Evolutionary conservation across 257 asterid species (phyloP).

Genomic region (Datura wrightii): DNA sequence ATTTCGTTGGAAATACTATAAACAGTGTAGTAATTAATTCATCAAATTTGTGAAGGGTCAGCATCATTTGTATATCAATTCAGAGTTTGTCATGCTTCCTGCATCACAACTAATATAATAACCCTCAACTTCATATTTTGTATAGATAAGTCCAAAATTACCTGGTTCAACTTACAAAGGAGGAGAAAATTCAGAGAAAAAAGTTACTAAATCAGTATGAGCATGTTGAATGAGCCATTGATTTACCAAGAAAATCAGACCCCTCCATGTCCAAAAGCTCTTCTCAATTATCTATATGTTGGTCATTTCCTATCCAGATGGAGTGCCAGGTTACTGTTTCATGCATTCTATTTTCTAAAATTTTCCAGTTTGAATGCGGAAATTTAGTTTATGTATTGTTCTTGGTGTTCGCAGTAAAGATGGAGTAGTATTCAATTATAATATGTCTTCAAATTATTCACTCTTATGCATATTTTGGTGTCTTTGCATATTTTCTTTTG

Average conservation of each 20-base stretch:
- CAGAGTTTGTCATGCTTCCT: background rate
- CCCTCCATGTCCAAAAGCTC: constrained; percentile 48
- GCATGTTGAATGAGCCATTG: constrained; percentile 39
- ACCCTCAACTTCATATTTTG: background rate
- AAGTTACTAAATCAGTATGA: background rate
- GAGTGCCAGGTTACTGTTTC: constrained; percentile 77
- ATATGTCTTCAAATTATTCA: background rate
- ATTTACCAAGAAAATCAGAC: constrained; percentile 39
- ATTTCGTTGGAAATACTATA: background rate
- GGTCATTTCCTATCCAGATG: constrained; percentile 97
- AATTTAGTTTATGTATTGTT: background rate
- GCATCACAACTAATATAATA: background rate
- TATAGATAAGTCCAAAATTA: background rate
- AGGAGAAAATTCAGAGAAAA: background rate
- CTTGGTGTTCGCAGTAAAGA: background rate
- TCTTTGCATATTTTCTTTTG: background rate
- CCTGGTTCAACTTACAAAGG: background rate
- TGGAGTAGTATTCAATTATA: background rate
- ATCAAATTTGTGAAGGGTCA: constrained; percentile 16
- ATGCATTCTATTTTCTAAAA: background rate
- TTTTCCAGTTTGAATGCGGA: background rate
- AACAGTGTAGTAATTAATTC: background rate
- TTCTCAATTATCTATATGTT: constrained; percentile 60
- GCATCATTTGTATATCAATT: background rate
- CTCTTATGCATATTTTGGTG: background rate